A percentile compares a stretch with the other conserved stretches of the same genome.
Conservation (phyloP, 306 rosid genomes). For the Ormosia emarginata region DNA sequence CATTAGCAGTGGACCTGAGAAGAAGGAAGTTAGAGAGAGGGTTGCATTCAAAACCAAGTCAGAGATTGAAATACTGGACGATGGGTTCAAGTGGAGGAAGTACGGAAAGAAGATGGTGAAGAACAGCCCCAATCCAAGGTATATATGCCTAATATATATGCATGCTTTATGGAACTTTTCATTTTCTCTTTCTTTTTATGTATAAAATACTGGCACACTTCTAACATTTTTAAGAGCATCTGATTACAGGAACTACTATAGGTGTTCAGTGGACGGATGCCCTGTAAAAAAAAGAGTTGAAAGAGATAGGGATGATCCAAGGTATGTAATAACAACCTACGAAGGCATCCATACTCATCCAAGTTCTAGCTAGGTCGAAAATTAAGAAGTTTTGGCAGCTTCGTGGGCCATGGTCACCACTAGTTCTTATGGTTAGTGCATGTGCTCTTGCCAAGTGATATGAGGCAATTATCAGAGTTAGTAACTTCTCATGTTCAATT, state of each 20-base stretch:
- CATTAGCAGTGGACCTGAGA: slow-evolving; percentile 26
- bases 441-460: not conserved
- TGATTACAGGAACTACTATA: slow-evolving; percentile 72
- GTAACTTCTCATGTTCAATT: not conserved
- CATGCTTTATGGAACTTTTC: not conserved
- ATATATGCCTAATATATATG: not conserved
- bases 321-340: slow-evolving; percentile 71
- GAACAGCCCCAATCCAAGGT: slow-evolving; percentile 94
- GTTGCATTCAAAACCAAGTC: slow-evolving; percentile 73
- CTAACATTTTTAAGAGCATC: not conserved
- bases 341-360: slow-evolving; percentile 77
- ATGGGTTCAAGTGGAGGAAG: slow-evolving; percentile 93
- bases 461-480: not conserved
- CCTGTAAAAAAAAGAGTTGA: slow-evolving; percentile 85
- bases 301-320: slow-evolving; percentile 70
- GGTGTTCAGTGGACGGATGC: slow-evolving; percentile 72
- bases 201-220: not conserved
- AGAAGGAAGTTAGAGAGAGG: slow-evolving; percentile 38
- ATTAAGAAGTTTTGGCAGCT: not conserved
- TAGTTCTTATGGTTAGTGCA: not conserved
- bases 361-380: slow-evolving; percentile 12
- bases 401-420: not conserved
- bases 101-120: slow-evolving; percentile 94
- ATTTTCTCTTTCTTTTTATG: not conserved
- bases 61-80: slow-evolving; percentile 72